These are phyloP conservation scores for Elongisporangium undulatum DNA, from an alignment of 352 stramenopile species.

Conservation along the genomic window DNA sequence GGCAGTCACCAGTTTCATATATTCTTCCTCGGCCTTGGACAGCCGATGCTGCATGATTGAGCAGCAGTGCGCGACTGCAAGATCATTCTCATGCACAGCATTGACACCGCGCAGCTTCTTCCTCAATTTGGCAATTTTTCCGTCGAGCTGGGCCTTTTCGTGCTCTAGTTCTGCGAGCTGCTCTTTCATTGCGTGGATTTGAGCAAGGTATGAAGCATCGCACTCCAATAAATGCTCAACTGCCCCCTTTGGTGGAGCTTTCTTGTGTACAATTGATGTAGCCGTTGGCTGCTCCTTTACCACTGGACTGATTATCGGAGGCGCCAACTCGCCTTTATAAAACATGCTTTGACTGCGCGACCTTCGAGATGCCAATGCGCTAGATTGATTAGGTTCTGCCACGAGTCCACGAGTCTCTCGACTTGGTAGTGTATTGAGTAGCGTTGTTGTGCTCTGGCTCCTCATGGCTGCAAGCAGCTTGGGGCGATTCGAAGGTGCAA, in stretches of 20 bases:
- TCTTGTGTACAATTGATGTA: conserved; percentile 7
- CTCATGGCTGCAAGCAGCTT: neutral
- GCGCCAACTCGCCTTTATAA: neutral
- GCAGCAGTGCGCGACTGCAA: conserved; percentile 65
- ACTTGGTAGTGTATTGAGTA: neutral
- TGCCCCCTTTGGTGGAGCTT: conserved; percentile 23
- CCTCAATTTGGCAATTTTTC: conserved; percentile 40
- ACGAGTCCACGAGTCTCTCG: neutral
- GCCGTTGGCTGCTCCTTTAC: neutral
- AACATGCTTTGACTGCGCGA: neutral
- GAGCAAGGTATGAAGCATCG: conserved; percentile 54
- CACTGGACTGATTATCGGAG: neutral
- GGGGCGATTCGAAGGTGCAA: neutral
- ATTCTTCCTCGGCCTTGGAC: conserved; percentile 70
- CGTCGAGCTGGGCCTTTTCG: conserved; percentile 41
- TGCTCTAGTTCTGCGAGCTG: conserved; percentile 41
- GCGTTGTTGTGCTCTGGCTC: conserved; percentile 1
- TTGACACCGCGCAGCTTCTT: conserved; percentile 61
- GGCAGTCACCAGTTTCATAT: conserved; percentile 69
- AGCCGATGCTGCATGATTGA: conserved; percentile 74
- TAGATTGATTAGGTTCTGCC: neutral
- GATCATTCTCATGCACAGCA: conserved; percentile 71
- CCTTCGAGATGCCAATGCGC: neutral
- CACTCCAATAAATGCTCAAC: conserved; percentile 69
- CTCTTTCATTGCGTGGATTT: conserved; percentile 54